Conservation (phyloP, 2,329 filamentous ascomycete genomes). For the Myriosclerotinia duriaeana region DNA sequence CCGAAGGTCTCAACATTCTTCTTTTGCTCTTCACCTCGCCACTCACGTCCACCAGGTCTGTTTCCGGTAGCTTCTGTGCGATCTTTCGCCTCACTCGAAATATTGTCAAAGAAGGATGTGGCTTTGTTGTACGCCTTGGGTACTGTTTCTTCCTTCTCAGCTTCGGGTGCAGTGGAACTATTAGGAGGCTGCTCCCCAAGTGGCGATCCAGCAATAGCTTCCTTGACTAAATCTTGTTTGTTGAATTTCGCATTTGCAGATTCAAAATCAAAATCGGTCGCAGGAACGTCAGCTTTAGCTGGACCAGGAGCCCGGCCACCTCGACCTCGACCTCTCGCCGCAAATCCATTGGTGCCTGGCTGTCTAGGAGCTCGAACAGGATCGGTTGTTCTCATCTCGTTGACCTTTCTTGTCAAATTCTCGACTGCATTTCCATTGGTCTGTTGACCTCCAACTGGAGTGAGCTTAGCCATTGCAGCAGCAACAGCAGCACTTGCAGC, state of each 20-base stretch:
- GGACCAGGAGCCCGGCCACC: conserved; percentile 44
- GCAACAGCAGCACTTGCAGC: conserved; percentile 76
- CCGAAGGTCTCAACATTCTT: conserved; percentile 98
- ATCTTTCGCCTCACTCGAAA: conserved; percentile 90
- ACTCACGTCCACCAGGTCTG: conserved; percentile 77
- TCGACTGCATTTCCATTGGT: conserved; percentile 54
- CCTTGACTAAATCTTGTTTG: conserved; percentile 80
- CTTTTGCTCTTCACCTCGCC: conserved; percentile 88
- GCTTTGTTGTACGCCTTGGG: conserved; percentile 75
- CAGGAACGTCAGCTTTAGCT: conserved; percentile 81
- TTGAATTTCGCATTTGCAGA: conserved; percentile 85
- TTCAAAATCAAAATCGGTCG: conserved; percentile 90
- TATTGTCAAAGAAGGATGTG: conserved; percentile 95
- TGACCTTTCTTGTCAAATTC: conserved; percentile 71
- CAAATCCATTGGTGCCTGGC: conserved; percentile 44
- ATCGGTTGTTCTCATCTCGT: conserved; percentile 71
- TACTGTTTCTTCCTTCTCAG: conserved; percentile 44
- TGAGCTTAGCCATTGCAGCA: conserved; percentile 73
- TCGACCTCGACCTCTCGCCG: conserved; percentile 46
- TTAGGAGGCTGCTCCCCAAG: conserved; percentile 51
- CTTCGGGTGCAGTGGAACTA: conserved; percentile 41
- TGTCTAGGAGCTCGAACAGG: conserved; percentile 52
- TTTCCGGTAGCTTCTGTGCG: conserved; percentile 69
- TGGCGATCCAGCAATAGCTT: conserved; percentile 80
- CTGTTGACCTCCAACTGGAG: conserved; percentile 38